Evolutionary conservation across 768 basidiomycete species (phyloP), one percentile per base, ranked within the genome.

Genomic region (Suillus decipiens): DNA sequence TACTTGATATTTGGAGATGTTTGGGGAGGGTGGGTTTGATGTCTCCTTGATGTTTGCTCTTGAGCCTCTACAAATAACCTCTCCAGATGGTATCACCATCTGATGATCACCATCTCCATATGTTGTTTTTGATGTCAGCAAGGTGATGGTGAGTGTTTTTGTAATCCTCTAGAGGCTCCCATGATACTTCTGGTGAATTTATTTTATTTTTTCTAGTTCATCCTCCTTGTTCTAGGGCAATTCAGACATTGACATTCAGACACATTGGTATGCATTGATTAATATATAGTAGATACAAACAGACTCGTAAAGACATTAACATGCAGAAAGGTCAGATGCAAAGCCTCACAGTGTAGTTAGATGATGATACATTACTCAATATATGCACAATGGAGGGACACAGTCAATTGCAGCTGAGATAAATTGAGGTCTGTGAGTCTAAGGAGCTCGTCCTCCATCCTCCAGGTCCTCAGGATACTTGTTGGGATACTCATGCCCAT

Each of bases 321-420:
- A 17, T 15, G 28, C 7, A 50, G 24, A 50, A 50, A 50, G 45
- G 12, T 47, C 45, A 47, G 5, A 47, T 0, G 12, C 7, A 50
- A 28, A 50, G 28, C 6, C 28, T 50, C 28, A 1, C 2, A 1
- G 8, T 17, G 15, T 50, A 31, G 48, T 50, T 50, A 50, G 2
- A 50, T 31, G 48, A 50, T 17, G 28, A 50, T 50, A 47, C n/a
- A 47, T 43, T 43, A 48, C 28, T 50, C 48, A 50, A 50, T 50
- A 50, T 50, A 50, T 50, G 48, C 48, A 50, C 0, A 8, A 24
- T 24, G 48, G 28, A 28, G 24, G 48, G 28, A 50, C 3, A 0
- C 48, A 50, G 8, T 28, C 28, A 9, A 50, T 1, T 50, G 48
- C 3, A 0, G 24, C 48, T 28, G 24, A 3, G 14, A 48, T 48